A percentile compares a stretch with the other conserved stretches of the same genome.
phyloP scores from a whole-genome alignment of 768 basidiomycete species.

The Lyophyllum shimeji region DNA sequence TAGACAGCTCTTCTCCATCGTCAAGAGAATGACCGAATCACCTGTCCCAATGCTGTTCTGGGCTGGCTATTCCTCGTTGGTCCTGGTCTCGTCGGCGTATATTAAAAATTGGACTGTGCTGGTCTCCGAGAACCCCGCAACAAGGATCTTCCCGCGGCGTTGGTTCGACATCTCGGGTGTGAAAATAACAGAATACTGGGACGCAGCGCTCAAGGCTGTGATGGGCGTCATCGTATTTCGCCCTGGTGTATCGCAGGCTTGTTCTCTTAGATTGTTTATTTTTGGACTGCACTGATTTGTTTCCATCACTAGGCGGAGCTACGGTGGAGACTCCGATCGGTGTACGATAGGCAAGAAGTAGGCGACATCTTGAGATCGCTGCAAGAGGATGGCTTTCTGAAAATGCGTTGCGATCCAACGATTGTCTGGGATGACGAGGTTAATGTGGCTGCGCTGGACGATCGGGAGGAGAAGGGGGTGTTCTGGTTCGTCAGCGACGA shows the following conservation, averaged over 20 bases:
- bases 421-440: slow-evolving; percentile 19
- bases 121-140: slow-evolving; percentile 43
- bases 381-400: slow-evolving; percentile 49
- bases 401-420: slow-evolving; percentile 26
- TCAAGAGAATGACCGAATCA: slow-evolving; percentile 43
- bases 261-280: slow-evolving; percentile 15
- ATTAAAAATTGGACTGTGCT: slow-evolving; percentile 56
- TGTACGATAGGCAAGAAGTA: slow-evolving; percentile 77
- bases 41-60: slow-evolving; percentile 61
- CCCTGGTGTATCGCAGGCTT: slow-evolving; percentile 74
- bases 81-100: slow-evolving; percentile 56
- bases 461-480: slow-evolving; percentile 48
- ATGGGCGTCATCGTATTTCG: slow-evolving; percentile 64
- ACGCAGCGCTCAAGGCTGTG: slow-evolving; percentile 68
- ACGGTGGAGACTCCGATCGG: slow-evolving; percentile 65
- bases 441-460: slow-evolving; percentile 38
- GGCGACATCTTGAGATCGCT: slow-evolving; percentile 59
- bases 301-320: slow-evolving; percentile 54
- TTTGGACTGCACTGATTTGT: slow-evolving; percentile 4
- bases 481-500: slow-evolving; percentile 59
- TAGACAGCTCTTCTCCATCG: slow-evolving; percentile 27
- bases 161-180: slow-evolving; percentile 76
- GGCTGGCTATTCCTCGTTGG: slow-evolving; percentile 57
- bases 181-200: slow-evolving; percentile 64
- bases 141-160: slow-evolving; percentile 61